Conservation (phyloP, 441 rosid genomes). For the Jatropha podagrica region DNA sequence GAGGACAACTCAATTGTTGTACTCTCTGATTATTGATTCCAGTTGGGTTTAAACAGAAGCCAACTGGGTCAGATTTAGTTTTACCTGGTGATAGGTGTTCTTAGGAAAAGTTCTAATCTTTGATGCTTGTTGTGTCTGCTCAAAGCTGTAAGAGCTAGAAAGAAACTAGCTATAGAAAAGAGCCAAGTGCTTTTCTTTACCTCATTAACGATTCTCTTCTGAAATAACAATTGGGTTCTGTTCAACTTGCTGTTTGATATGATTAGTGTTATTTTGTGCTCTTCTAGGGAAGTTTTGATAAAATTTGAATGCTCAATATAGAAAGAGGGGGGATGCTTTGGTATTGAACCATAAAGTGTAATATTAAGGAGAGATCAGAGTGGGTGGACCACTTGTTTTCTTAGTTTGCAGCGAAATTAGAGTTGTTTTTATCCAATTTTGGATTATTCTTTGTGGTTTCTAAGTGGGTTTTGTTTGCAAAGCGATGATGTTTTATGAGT, state of each 20-base stretch:
- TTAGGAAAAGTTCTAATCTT: constrained; percentile 42
- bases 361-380: constrained; percentile 25
- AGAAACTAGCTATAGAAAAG: constrained; percentile 32
- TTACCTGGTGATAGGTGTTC: constrained; percentile 25
- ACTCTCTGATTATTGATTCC: constrained; percentile 50
- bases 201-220: constrained; percentile 58
- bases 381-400: constrained; percentile 36
- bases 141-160: constrained; percentile 33
- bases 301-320: constrained; percentile 23
- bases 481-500: constrained; percentile 30
- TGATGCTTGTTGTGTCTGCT: constrained; percentile 38
- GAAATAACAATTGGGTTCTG: constrained; percentile 43
- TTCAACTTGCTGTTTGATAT: constrained; percentile 48
- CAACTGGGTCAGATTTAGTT: constrained; percentile 42
- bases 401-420: constrained; percentile 19
- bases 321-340: constrained; percentile 29
- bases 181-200: constrained; percentile 34
- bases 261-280: constrained; percentile 38
- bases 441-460: constrained; percentile 22
- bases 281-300: constrained; percentile 32
- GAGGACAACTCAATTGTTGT: constrained; percentile 13
- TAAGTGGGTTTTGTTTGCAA: constrained; percentile 16
- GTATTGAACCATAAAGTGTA: constrained; percentile 32
- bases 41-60: constrained; percentile 47
- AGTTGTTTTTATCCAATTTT: constrained; percentile 24